Conservation (phyloP, 805 yeast species). For the Candida chilensis region DNA sequence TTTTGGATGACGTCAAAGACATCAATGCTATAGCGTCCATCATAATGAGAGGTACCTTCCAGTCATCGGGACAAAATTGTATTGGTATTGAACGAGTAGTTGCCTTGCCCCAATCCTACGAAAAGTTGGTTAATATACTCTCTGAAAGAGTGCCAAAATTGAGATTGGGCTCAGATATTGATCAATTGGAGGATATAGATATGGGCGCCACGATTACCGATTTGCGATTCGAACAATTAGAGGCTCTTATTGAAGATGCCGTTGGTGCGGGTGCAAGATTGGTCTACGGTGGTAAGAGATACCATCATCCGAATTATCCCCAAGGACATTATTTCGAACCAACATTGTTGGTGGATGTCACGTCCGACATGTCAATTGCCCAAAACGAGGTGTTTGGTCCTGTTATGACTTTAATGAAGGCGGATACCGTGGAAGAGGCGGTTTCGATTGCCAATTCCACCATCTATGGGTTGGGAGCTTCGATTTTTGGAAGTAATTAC, state of each 20-base stretch:
- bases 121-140: constrained; percentile 47
- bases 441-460: constrained; percentile 74
- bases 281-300: constrained; percentile 73
- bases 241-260: constrained; percentile 62
- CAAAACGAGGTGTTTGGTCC: constrained; percentile 95
- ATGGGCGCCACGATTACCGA: constrained; percentile 94
- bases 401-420: constrained; percentile 70
- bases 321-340: constrained; percentile 93
- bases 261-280: constrained; percentile 75
- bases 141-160: constrained; percentile 47
- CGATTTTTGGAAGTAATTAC: constrained; percentile 71
- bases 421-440: constrained; percentile 57
- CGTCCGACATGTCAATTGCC: constrained; percentile 69
- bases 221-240: constrained; percentile 61
- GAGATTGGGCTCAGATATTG: constrained; percentile 85
- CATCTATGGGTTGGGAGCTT: constrained; percentile 84
- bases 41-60: constrained; percentile 91
- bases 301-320: constrained; percentile 85
- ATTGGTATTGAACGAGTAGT: constrained; percentile 95
- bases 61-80: constrained; percentile 96
- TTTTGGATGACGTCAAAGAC: constrained; percentile 71
- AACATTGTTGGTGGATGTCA: constrained; percentile 78
- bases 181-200: constrained; percentile 83
- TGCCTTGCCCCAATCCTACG: constrained; percentile 65
- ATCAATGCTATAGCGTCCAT: constrained; percentile 58